Evolutionary conservation across 805 yeast genomes (phyloP).

Genomic region (Barnettozyma botsteinii): DNA sequence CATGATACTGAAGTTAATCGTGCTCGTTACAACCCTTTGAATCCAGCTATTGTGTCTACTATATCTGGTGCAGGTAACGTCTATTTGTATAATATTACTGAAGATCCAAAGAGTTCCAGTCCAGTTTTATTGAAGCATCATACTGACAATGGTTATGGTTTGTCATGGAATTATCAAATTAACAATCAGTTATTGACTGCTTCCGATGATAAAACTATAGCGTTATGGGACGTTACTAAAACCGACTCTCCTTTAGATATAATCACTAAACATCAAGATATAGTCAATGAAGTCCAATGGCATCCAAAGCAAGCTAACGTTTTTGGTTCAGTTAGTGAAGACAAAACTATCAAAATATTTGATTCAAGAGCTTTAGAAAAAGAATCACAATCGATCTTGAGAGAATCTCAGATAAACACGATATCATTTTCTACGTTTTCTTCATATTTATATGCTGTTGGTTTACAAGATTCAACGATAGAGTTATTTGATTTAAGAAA

Average conservation of each 20-base stretch:
- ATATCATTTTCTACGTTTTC: slow-evolving; percentile 62
- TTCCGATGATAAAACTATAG: slow-evolving; percentile 62
- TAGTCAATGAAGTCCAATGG: slow-evolving; percentile 77
- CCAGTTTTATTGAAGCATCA: slow-evolving; percentile 42
- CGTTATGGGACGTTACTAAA: slow-evolving; percentile 47
- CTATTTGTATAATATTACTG: slow-evolving; percentile 39
- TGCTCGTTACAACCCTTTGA: slow-evolving; percentile 65
- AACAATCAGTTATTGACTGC: slow-evolving; percentile 51
- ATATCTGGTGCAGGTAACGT: slow-evolving; percentile 64
- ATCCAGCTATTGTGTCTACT: slow-evolving; percentile 50
- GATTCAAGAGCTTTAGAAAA: slow-evolving; percentile 41
- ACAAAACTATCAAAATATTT: slow-evolving; percentile 45
- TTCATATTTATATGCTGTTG: slow-evolving; percentile 55
- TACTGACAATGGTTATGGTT: slow-evolving; percentile 66
- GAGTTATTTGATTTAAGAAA: slow-evolving; percentile 60
- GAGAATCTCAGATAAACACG: slow-evolving; percentile 47
- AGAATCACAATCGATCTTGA: slow-evolving; percentile 24
- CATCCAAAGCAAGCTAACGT: slow-evolving; percentile 42
- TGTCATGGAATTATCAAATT: slow-evolving; percentile 53
- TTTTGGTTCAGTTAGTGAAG: slow-evolving; percentile 75
- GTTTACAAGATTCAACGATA: slow-evolving; percentile 62
- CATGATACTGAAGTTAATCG: slow-evolving; percentile 66
- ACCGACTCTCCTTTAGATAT: slow-evolving; percentile 26
- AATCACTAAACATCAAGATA: slow-evolving; percentile 41
- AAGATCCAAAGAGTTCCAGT: slow-evolving; percentile 22